A percentile compares a stretch with the other conserved stretches of the same genome.
Evolutionary conservation across 2,329 filamentous ascomycete genomes (phyloP).

Genomic region (Aureobasidium subglaciale): DNA sequence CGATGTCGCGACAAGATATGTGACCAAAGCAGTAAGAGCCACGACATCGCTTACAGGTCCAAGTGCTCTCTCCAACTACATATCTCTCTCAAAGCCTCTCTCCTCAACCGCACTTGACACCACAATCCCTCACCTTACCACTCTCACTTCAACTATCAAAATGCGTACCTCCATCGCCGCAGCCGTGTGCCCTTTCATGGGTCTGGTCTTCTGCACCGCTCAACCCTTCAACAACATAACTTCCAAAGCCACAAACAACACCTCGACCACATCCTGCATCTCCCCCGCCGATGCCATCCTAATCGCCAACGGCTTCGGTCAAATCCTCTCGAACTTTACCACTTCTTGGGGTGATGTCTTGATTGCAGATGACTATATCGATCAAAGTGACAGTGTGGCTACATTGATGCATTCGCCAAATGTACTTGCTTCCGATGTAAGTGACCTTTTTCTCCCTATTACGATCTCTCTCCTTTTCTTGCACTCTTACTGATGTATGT

Average conservation of each 20-base stretch:
- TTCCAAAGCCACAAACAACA: background rate
- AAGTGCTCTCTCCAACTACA: background rate
- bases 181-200: background rate
- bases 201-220: background rate
- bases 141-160: background rate
- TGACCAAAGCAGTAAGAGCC: background rate
- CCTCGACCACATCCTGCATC: background rate
- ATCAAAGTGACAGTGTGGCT: conserved; percentile 29
- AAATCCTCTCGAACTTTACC: conserved; percentile 25
- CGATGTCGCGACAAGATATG: background rate
- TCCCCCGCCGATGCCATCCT: conserved; percentile 19
- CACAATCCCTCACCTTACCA: too few species aligned
- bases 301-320: conserved; percentile 25
- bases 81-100: background rate
- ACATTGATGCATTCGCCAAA: conserved; percentile 21
- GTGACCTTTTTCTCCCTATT: background rate
- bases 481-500: background rate
- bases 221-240: background rate
- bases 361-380: conserved; percentile 23
- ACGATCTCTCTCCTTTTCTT: too few species aligned
- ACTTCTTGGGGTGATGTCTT: conserved; percentile 20
- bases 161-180: background rate
- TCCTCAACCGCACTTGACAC: background rate
- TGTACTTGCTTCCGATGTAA: background rate
- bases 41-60: background rate